These are phyloP conservation scores for Mucor lusitanicus DNA, from an alignment of 371 early-diverging fungal genomes.

Conservation along the genomic window DNA sequence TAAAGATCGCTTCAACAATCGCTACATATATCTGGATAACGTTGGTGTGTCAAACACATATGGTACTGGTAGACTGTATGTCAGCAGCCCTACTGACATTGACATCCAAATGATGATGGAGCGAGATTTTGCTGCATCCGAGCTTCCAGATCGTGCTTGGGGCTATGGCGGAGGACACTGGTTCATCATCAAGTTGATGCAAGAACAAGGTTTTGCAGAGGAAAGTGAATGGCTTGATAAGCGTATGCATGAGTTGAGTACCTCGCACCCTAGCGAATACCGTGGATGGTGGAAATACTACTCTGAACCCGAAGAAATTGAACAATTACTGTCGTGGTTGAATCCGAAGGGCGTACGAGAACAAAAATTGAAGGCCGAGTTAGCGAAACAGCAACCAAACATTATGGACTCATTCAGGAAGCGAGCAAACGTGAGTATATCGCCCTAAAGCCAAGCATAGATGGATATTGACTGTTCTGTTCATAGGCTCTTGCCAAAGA, in stretches of 20 bases:
- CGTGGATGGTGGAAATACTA: conserved; percentile 51
- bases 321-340: conserved; percentile 45
- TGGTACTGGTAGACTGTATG: conserved; percentile 66
- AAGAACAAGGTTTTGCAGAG: conserved; percentile 41
- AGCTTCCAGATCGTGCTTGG: conserved; percentile 38
- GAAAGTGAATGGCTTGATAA: conserved; percentile 46
- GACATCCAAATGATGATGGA: conserved; percentile 55
- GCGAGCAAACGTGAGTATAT: conserved; percentile 27
- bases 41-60: conserved; percentile 60
- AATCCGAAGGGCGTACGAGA: conserved; percentile 52
- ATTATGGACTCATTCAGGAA: conserved; percentile 47
- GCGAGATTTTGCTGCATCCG: conserved; percentile 25
- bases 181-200: conserved; percentile 45
- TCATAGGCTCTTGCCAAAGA: conserved; percentile 2
- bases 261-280: conserved; percentile 8
- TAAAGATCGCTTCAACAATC: conserved; percentile 80
- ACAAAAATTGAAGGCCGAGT: conserved; percentile 37
- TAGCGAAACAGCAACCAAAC: conserved; percentile 36
- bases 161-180: conserved; percentile 43
- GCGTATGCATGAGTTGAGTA: conserved; percentile 25
- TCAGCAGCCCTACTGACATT: conserved; percentile 57
- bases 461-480: too few relatives aligned
- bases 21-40: conserved; percentile 86
- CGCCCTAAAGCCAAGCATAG: neutral
- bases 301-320: conserved; percentile 55